These are phyloP conservation scores for Pseudogymnoascus sp. DNA, from an alignment of 2,329 filamentous ascomycete genomes.

Conservation along the genomic window DNA sequence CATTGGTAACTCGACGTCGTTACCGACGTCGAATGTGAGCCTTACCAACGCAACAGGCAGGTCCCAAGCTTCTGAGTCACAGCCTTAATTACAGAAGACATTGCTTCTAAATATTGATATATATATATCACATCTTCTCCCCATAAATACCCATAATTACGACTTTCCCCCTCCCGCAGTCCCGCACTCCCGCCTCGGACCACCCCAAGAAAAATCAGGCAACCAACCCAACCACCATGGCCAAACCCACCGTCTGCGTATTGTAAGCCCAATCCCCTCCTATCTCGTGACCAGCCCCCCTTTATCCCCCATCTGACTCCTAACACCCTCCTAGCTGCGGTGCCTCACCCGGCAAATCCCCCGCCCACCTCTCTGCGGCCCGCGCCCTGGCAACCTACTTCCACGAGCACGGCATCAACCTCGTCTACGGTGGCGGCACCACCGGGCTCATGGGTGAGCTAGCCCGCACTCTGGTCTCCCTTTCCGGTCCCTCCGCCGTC, in stretches of 20 bases:
- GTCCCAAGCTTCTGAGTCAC: not conserved
- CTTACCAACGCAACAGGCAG: not conserved
- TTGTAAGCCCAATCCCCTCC: not conserved
- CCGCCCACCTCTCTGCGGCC: conserved; percentile 69
- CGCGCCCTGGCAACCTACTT: conserved; percentile 65
- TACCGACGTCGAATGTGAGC: not conserved
- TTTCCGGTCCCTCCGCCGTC: conserved; percentile 70
- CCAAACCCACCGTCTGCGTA: conserved; percentile 2
- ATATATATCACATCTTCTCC: not conserved
- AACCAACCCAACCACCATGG: not conserved
- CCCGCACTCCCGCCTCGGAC: not conserved
- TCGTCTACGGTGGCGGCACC: conserved; percentile 64
- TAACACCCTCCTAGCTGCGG: conserved; percentile 52
- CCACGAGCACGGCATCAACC: conserved; percentile 62
- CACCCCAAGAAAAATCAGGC: not conserved
- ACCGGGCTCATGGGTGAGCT: conserved; percentile 92
- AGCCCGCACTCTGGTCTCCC: conserved; percentile 71
- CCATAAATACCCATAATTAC: not conserved
- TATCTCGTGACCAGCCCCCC: not conserved
- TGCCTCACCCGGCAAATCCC: conserved; percentile 61
- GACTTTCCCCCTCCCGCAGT: not conserved
- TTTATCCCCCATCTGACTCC: not conserved
- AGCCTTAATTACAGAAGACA: not conserved
- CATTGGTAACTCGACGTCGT: not conserved
- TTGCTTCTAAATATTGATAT: not conserved